phyloP scores from a whole-genome alignment of 495 filamentous ascomycete species.

The Baudoinia panamericana region DNA sequence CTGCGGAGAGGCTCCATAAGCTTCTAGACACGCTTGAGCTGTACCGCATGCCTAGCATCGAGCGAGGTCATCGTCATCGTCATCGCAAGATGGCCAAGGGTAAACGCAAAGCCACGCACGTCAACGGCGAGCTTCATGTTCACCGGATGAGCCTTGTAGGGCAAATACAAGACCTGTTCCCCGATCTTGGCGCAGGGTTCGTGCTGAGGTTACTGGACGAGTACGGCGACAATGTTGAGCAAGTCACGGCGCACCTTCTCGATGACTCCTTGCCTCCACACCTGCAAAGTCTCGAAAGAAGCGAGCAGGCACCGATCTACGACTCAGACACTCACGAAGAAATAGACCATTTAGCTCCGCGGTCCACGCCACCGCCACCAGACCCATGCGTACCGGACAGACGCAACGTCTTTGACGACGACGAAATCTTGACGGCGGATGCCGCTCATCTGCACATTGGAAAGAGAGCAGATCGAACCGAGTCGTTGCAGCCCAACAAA shows the following conservation, averaged over 20 bases:
- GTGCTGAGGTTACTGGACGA: constrained; percentile 65
- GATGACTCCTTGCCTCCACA: constrained; percentile 62
- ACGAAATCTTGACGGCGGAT: constrained; percentile 56
- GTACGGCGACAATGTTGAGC: constrained; percentile 64
- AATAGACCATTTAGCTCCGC: constrained; percentile 27
- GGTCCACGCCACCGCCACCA: constrained; percentile 30
- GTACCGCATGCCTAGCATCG: constrained; percentile 36
- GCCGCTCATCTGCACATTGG: constrained; percentile 60
- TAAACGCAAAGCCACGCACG: constrained; percentile 42
- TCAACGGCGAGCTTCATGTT: constrained; percentile 49
- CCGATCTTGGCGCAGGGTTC: constrained; percentile 74
- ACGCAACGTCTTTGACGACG: constrained; percentile 63
- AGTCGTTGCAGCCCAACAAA: constrained; percentile 39
- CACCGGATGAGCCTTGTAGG: constrained; percentile 73
- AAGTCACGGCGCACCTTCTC: constrained; percentile 69
- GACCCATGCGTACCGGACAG: constrained; percentile 30
- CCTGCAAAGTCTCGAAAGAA: constrained; percentile 42
- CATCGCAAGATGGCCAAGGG: constrained; percentile 50
- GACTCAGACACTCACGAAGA: constrained; percentile 24
- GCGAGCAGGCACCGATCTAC: constrained; percentile 22
- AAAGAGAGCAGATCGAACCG: constrained; percentile 35
- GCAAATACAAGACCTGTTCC: constrained; percentile 86
- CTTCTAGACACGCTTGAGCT: constrained; percentile 41
- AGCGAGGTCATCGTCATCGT: constrained; percentile 38
- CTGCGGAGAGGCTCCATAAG: constrained; percentile 41